A percentile compares a stretch with the other conserved stretches of the same genome.
phyloP scores from a whole-genome alignment of 2,329 filamentous ascomycete species.

The Neonectria coccinea region DNA sequence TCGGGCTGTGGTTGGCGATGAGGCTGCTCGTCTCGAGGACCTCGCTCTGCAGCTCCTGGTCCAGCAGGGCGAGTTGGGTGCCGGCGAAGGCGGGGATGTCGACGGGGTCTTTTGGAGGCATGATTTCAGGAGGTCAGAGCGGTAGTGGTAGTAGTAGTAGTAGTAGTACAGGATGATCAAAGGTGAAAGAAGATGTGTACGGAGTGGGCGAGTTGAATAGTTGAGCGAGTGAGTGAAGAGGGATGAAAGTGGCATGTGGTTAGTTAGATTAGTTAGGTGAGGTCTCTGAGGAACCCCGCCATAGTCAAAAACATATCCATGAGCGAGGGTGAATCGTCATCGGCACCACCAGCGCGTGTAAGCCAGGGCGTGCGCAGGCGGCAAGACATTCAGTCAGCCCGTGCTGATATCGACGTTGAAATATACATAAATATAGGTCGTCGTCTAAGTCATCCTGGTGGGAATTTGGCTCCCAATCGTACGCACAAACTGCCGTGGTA shows the following conservation, averaged over 20 bases:
- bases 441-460: neutral
- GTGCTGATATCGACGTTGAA: neutral
- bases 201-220: neutral
- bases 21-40: slow-evolving; percentile 76
- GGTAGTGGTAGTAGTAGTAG: neutral
- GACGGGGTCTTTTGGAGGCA: slow-evolving; percentile 58
- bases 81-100: slow-evolving; percentile 77
- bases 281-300: slow-evolving; percentile 37
- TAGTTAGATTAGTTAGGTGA: slow-evolving; percentile 27
- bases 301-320: slow-evolving; percentile 15
- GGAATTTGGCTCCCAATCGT: slow-evolving; percentile 20
- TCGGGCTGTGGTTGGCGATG: slow-evolving; percentile 75
- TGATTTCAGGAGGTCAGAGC: slow-evolving; percentile 31
- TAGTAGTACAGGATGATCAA: neutral
- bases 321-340: neutral
- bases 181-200: slow-evolving; percentile 1
- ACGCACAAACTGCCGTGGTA: slow-evolving; percentile 16
- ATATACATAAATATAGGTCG: neutral
- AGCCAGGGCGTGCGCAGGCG: neutral
- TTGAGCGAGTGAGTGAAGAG: slow-evolving; percentile 15
- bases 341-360: neutral
- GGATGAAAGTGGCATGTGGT: slow-evolving; percentile 32
- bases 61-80: slow-evolving; percentile 77
- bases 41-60: slow-evolving; percentile 78
- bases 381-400: neutral